Evolutionary conservation across 2,329 filamentous ascomycete species (phyloP).

Genomic region (Colletotrichum navitas): DNA sequence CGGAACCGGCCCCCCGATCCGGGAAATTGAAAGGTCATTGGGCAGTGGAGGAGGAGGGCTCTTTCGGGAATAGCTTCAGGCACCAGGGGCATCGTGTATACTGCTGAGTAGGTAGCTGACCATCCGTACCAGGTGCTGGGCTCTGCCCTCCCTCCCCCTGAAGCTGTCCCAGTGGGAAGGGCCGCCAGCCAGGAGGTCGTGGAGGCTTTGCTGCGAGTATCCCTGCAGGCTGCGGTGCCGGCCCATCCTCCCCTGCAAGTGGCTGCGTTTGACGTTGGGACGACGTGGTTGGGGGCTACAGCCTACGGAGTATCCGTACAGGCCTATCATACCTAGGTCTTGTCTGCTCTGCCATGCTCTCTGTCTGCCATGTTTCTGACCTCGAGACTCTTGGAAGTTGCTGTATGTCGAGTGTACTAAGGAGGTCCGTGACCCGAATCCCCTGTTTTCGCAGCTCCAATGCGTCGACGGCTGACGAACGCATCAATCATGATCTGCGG

Average conservation of each 20-base stretch:
- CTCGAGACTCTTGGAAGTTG: background rate
- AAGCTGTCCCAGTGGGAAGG: slow-evolving; percentile 25
- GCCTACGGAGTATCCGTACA: background rate
- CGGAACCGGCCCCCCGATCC: slow-evolving; percentile 21
- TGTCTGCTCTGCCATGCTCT: background rate
- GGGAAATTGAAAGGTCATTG: slow-evolving; percentile 41
- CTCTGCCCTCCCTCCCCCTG: background rate
- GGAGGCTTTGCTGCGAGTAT: slow-evolving; percentile 3
- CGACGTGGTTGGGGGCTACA: background rate
- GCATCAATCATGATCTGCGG: background rate
- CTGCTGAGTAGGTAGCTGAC: no score
- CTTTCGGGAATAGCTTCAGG: slow-evolving; percentile 36
- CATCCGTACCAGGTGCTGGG: background rate
- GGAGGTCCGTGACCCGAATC: background rate
- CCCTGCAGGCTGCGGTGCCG: slow-evolving; percentile 12
- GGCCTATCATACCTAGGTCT: background rate
- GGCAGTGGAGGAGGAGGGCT: slow-evolving; percentile 30
- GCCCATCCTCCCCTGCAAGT: slow-evolving; percentile 11
- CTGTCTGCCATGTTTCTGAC: background rate
- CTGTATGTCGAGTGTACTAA: background rate
- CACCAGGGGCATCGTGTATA: slow-evolving; percentile 10
- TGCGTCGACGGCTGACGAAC: background rate
- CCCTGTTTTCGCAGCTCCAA: background rate
- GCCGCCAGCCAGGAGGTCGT: slow-evolving; percentile 11
- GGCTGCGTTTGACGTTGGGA: slow-evolving; percentile 19